phyloP scores from a whole-genome alignment of 106 monocot genomes.

The Dendrobium catenatum region DNA sequence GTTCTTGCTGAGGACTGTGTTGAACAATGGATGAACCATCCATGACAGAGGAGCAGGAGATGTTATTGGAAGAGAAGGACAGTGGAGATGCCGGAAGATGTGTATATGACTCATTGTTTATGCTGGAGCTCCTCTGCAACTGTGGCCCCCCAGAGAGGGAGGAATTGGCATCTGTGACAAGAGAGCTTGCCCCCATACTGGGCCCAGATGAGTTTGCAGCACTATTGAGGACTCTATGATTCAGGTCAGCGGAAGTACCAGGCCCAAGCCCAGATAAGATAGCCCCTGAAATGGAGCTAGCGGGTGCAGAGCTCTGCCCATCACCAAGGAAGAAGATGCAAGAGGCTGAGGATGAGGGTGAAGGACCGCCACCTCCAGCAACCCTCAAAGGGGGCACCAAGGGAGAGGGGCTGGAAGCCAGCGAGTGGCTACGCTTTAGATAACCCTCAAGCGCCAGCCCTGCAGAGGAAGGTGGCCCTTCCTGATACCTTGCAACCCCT shows the following conservation, averaged over 20 bases:
- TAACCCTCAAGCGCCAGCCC: slow-evolving; percentile 30
- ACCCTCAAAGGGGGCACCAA: slow-evolving; percentile 18
- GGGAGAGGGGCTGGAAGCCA: slow-evolving; percentile 17
- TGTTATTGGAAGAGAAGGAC: slow-evolving; percentile 88
- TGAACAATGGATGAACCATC: slow-evolving; percentile 74
- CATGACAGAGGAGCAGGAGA: slow-evolving; percentile 59
- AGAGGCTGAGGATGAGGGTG: slow-evolving; percentile 24
- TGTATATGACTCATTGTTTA: slow-evolving; percentile 67
- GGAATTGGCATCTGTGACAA: slow-evolving; percentile 89
- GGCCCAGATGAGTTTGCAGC: slow-evolving; percentile 74
- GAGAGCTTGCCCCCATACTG: slow-evolving; percentile 80
- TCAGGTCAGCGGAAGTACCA: slow-evolving; percentile 34
- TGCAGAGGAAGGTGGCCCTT: slow-evolving; percentile 5
- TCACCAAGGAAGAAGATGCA: slow-evolving; percentile 38
- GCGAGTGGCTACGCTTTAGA: slow-evolving; percentile 31
- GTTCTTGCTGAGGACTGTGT: slow-evolving; percentile 52
- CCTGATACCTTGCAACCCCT: slow-evolving; percentile 6
- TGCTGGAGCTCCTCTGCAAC: slow-evolving; percentile 73
- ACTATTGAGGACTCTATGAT: slow-evolving; percentile 39
- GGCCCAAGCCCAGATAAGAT: slow-evolving; percentile 17
- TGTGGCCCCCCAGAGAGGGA: slow-evolving; percentile 56
- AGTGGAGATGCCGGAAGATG: slow-evolving; percentile 78
- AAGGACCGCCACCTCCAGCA: slow-evolving; percentile 16
- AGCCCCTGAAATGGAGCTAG: slow-evolving; percentile 33
- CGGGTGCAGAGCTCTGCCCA: slow-evolving; percentile 19